phyloP scores from a whole-genome alignment of 345 rosid genomes.

The Salix dunnii region DNA sequence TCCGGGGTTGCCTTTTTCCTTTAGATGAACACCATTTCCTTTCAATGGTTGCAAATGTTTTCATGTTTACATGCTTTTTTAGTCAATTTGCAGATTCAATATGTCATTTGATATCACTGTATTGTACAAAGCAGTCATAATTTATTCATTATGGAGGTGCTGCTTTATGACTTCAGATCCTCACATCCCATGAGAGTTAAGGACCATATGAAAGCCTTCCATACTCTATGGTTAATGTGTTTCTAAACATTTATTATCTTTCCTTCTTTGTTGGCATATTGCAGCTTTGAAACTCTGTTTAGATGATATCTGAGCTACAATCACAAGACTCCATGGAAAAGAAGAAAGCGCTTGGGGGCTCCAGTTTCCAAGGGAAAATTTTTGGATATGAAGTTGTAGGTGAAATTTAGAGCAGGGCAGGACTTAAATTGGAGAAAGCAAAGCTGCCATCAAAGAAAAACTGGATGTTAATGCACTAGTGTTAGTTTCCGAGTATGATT shows the following conservation, averaged over 20 bases:
- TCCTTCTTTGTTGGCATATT: slow-evolving; percentile 7
- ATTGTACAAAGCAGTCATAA: background rate
- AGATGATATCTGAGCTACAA: too few species aligned
- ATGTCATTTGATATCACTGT: background rate
- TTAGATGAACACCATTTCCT: background rate
- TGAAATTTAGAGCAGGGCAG: too few species aligned
- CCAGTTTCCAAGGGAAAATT: too few species aligned
- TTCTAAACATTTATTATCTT: background rate
- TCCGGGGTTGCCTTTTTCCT: background rate
- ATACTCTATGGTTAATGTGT: background rate
- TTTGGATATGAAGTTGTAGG: too few species aligned
- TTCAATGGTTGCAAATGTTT: too few species aligned
- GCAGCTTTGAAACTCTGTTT: background rate
- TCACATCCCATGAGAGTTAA: slow-evolving; percentile 70
- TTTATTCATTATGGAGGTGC: slow-evolving; percentile 52
- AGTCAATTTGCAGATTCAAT: background rate
- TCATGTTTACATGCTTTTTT: background rate
- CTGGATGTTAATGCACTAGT: too few species aligned
- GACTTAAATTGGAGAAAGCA: too few species aligned
- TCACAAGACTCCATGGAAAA: too few species aligned
- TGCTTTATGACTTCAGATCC: slow-evolving; percentile 85
- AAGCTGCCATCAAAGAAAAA: too few species aligned
- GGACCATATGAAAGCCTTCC: slow-evolving; percentile 80
- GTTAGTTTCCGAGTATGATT: too few species aligned
- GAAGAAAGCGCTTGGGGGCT: too few species aligned